Evolutionary conservation across 1,139 yeast genomes (phyloP), one percentile per base, ranked within the genome.

Genomic region (Debaryomycetaceae sp.): DNA sequence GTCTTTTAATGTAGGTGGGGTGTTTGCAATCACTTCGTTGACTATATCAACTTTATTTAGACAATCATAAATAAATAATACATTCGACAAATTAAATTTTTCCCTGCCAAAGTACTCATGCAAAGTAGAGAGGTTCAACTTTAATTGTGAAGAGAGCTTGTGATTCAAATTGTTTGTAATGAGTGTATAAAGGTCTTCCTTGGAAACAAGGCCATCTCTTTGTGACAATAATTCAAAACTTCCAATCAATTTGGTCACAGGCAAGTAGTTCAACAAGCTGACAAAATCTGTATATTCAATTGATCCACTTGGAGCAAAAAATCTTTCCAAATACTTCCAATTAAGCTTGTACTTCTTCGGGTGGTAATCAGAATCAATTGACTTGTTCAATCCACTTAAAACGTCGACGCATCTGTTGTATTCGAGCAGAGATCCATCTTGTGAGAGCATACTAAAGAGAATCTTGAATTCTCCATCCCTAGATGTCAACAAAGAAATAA

Each of bases 11-110:
- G 68, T 60, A 11, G 77, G 75, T n/a, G 76, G 75, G 30, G 74
- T 68, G 53, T 76, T 74, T 43, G 82, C 84, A 40, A 81, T 76
- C 29, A 79, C 70, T 59, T 79, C 85, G 53, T 82, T 82, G 46
- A 82, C 66, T 48, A 73, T 59, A 51, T 73, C 78, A 38, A 73
- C 60, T 48, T 71, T 72, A 49, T 64, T 64, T 49, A 72, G 64
- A 38, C 73, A 57, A 47, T 70, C 70, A 55, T 70, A 71, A 33
- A 72, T 55, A 45, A 70, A 71, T 44, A 72, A 61, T 14, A 72
- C 63, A 52, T 70, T 71, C 36, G 75, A 59, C 41, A 72, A 63
- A n/a, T 69, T 61, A 51, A 65, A 72, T 31, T 58, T 48, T 33
- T 59, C 54, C 44, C 61, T 55, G 29, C 62, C 55, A 52, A 66